A percentile compares a stretch with the other conserved stretches of the same genome.
Conservation (phyloP, 306 rosid species). For the Mimosa bimucronata region DNA sequence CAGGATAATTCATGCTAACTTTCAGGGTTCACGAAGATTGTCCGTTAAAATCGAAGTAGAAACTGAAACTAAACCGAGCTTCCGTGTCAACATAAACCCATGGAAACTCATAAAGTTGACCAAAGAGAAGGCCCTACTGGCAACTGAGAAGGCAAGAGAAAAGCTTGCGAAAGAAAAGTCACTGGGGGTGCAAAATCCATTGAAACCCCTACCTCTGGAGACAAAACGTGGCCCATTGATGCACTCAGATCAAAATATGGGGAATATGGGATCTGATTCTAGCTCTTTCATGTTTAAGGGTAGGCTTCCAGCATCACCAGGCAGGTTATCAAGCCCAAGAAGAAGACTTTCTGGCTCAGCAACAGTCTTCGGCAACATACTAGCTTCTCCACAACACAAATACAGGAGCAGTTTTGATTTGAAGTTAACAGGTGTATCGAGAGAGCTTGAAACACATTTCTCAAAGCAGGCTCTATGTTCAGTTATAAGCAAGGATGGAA, state of each 20-base stretch:
- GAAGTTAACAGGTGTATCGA: constrained; percentile 83
- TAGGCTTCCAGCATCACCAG: constrained; percentile 55
- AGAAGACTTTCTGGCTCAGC: constrained; percentile 80
- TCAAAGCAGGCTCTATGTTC: constrained; percentile 90
- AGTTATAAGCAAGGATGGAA: constrained; percentile 76
- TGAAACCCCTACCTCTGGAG: constrained; percentile 83
- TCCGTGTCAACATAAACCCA: constrained; percentile 79
- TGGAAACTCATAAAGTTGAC: constrained; percentile 84
- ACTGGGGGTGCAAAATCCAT: constrained; percentile 43
- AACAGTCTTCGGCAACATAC: constrained; percentile 49
- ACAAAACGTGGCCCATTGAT: constrained; percentile 58
- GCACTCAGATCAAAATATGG: constrained; percentile 42
- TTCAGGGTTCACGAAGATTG: constrained; percentile 68
- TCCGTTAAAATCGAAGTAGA: constrained; percentile 80
- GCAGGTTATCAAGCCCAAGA: constrained; percentile 82
- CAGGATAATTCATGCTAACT: constrained; percentile 34
- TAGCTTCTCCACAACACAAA: constrained; percentile 74
- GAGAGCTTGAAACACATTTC: constrained; percentile 93
- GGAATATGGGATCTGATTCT: constrained; percentile 44
- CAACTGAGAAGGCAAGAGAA: constrained; percentile 88
- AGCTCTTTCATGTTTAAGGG: constrained; percentile 54
- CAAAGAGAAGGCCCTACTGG: constrained; percentile 75
- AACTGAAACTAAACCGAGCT: constrained; percentile 62
- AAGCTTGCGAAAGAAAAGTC: constrained; percentile 64
- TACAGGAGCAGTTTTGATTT: constrained; percentile 84